Percentiles rank a stretch among this genome's conserved stretches.
phyloP scores from a whole-genome alignment of 176 grass and related monocot genomes.

The Dactylis glomerata region DNA sequence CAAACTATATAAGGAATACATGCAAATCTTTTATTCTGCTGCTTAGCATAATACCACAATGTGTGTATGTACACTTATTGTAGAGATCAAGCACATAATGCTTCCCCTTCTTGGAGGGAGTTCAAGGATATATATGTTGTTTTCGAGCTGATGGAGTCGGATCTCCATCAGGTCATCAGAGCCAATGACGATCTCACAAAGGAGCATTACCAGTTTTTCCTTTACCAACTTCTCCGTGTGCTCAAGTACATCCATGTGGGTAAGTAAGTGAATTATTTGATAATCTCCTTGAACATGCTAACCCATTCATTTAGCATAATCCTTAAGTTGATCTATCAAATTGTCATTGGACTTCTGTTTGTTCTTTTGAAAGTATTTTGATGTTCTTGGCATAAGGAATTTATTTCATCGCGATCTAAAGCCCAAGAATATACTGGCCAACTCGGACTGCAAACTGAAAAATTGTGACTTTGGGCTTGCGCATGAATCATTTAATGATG shows the following conservation, averaged over 20 bases:
- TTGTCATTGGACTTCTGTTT: conserved; percentile 6
- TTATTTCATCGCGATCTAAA: too few relatives aligned
- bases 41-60: too few relatives aligned
- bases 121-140: conserved; percentile 86
- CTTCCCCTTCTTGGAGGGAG: conserved; percentile 86
- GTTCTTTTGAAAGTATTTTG: conserved; percentile 19
- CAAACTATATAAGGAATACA: too few relatives aligned
- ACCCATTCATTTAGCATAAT: too few relatives aligned
- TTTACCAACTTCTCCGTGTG: conserved; percentile 97
- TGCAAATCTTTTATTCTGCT: too few relatives aligned
- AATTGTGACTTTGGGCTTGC: conserved; percentile 98
- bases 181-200: too few relatives aligned
- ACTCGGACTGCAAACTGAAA: conserved; percentile 93
- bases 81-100: conserved; percentile 97
- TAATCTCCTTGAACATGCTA: not conserved
- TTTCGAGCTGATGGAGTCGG: too few relatives aligned
- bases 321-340: not conserved
- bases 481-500: conserved; percentile 90
- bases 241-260: conserved; percentile 96
- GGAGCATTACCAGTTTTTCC: too few relatives aligned
- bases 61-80: too few relatives aligned
- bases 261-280: conserved; percentile 5
- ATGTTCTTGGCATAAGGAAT: conserved; percentile 66
- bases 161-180: too few relatives aligned
- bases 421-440: conserved; percentile 93